Evolutionary conservation across 352 stramenopile species (phyloP).

Genomic region (Pythium plurisporium): DNA sequence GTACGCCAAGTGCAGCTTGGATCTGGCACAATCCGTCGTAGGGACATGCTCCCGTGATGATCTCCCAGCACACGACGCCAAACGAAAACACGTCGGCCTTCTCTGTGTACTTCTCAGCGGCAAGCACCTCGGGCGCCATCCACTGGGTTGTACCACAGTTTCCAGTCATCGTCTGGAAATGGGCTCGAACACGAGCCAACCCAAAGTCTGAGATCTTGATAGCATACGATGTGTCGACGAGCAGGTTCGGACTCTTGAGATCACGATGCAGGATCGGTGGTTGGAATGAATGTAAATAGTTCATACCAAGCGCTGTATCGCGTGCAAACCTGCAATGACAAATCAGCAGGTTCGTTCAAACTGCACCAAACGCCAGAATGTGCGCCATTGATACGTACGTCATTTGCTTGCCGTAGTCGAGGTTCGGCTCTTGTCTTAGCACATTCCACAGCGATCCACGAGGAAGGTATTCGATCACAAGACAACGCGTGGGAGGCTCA

Average conservation of each 20-base stretch:
- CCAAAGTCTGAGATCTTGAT: constrained; percentile 91
- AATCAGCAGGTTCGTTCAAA: too few species aligned
- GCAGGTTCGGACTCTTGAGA: constrained; percentile 82
- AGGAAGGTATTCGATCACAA: constrained; percentile 85
- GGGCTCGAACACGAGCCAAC: constrained; percentile 67
- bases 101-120: constrained; percentile 83
- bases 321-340: constrained; percentile 67
- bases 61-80: constrained; percentile 85
- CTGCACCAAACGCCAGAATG: too few species aligned
- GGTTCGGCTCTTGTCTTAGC: constrained; percentile 60
- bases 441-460: constrained; percentile 84
- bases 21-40: constrained; percentile 91
- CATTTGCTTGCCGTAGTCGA: constrained; percentile 65
- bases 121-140: constrained; percentile 83
- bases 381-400: too few species aligned
- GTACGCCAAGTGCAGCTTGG: constrained; percentile 77
- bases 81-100: constrained; percentile 88
- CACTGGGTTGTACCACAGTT: constrained; percentile 86
- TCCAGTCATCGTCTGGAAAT: constrained; percentile 87
- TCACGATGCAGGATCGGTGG: constrained; percentile 84
- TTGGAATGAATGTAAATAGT: constrained; percentile 85
- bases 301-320: constrained; percentile 82
- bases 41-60: constrained; percentile 86
- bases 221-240: constrained; percentile 71
- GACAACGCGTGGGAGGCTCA: constrained; percentile 68